Conservation (phyloP, 257 asterid species). For the Lycium ferocissimum region DNA sequence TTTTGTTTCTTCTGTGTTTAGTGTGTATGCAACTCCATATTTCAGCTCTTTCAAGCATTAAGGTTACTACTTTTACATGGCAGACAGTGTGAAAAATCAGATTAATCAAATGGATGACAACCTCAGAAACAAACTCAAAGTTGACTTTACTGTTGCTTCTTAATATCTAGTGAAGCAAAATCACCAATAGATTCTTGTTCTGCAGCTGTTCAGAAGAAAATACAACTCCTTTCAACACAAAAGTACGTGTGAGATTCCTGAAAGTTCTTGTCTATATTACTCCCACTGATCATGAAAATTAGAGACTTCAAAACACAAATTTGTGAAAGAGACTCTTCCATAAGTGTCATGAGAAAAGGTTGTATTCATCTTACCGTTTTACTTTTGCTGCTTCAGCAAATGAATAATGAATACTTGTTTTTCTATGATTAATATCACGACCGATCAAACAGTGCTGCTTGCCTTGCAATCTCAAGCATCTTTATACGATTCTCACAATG, state of each 20-base stretch:
- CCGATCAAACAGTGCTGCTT: background rate
- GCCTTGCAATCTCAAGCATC: constrained; percentile 15
- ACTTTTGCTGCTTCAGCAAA: background rate
- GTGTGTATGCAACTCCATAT: background rate
- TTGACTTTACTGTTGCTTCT: background rate
- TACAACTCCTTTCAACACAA: background rate
- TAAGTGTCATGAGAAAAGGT: background rate
- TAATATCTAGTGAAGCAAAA: background rate
- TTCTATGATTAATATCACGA: background rate
- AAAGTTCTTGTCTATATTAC: background rate
- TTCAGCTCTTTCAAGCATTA: background rate
- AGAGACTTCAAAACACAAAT: background rate
- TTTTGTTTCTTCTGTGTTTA: background rate
- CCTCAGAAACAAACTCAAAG: background rate
- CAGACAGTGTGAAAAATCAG: background rate
- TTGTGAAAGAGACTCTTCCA: background rate
- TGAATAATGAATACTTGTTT: background rate
- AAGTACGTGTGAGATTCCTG: background rate
- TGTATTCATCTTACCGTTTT: background rate
- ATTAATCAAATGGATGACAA: background rate
- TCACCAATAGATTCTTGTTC: background rate
- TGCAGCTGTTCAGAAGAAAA: background rate
- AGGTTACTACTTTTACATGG: background rate
- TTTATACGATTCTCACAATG: background rate
- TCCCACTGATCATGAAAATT: background rate